Conservation (phyloP, 129 eudicot species). For the Chrysanthemum makinoi region DNA sequence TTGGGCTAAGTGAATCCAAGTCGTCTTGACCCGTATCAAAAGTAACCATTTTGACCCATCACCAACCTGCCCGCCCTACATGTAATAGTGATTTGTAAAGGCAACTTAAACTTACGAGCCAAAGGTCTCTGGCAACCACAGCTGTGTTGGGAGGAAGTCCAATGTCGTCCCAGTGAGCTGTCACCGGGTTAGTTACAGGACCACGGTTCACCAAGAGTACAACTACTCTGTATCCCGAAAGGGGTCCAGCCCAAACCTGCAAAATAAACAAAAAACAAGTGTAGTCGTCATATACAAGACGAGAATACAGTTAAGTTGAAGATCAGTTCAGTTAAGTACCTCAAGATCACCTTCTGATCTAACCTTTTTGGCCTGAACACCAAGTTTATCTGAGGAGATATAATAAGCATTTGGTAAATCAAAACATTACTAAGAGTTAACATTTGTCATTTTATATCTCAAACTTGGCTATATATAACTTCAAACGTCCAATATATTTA, state of each 20-base stretch:
- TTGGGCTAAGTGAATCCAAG: not conserved
- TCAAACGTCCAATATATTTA: not conserved
- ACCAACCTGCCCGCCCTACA: not conserved
- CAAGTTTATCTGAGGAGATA: slow-evolving; percentile 55
- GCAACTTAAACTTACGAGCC: slow-evolving; percentile 58
- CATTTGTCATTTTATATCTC: slow-evolving; percentile 14
- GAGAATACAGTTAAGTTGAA: slow-evolving; percentile 7
- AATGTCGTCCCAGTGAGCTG: slow-evolving; percentile 92
- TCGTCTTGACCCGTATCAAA: not conserved
- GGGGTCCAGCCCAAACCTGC: slow-evolving; percentile 95
- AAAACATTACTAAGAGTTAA: not conserved
- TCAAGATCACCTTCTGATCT: slow-evolving; percentile 68
- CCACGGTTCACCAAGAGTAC: slow-evolving; percentile 76
- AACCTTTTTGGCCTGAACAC: slow-evolving; percentile 91
- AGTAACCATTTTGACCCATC: not conserved
- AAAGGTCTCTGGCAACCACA: slow-evolving; percentile 69
- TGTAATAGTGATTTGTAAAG: not conserved
- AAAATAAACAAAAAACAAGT: slow-evolving; percentile 3
- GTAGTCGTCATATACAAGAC: slow-evolving; percentile 4
- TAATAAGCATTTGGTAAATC: slow-evolving; percentile 10
- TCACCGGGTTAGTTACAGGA: slow-evolving; percentile 24
- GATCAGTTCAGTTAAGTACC: slow-evolving; percentile 45
- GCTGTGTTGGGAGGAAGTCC: slow-evolving; percentile 57
- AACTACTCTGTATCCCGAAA: slow-evolving; percentile 74
- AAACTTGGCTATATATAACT: not conserved